Evolutionary conservation across 768 basidiomycete genomes (phyloP).

Genomic region (Suillus placidus): DNA sequence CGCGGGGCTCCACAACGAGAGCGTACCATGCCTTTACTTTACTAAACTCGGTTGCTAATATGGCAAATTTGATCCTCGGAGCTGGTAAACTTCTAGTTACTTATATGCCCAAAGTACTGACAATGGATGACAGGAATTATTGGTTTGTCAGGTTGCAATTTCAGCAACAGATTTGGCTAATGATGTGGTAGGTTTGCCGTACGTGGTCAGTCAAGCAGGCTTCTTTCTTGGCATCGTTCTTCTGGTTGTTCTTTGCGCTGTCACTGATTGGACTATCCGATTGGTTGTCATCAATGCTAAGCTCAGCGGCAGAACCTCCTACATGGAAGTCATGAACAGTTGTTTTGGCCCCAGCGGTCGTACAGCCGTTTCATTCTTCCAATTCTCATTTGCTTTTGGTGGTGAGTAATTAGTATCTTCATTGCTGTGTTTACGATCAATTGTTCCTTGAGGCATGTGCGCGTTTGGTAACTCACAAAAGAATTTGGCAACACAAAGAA

Average conservation of each 20-base stretch:
- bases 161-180: conserved; percentile 13
- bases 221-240: conserved; percentile 88
- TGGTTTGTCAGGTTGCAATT: conserved; percentile 46
- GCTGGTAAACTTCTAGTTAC: conserved; percentile 59
- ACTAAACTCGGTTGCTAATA: conserved; percentile 83
- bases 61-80: conserved; percentile 96
- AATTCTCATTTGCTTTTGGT: conserved; percentile 97
- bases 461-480: conserved; percentile 79
- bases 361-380: conserved; percentile 94
- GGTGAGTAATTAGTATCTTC: conserved; percentile 48
- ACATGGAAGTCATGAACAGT: conserved; percentile 92
- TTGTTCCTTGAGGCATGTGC: conserved; percentile 79
- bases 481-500: conserved; percentile 46
- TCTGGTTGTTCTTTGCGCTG: conserved; percentile 74
- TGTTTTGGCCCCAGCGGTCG: conserved; percentile 93
- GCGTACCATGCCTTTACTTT: conserved; percentile 71
- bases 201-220: conserved; percentile 92
- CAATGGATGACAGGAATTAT: conserved; percentile 59
- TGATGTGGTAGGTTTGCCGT: conserved; percentile 72
- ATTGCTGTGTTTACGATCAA: neutral
- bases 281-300: conserved; percentile 96
- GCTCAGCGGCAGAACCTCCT: conserved; percentile 87
- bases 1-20: conserved; percentile 42
- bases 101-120: conserved; percentile 18
- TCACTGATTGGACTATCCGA: conserved; percentile 97